These are phyloP conservation scores for Fusarium buharicum DNA, from an alignment of 2,329 filamentous ascomycete species.

Conservation along the genomic window DNA sequence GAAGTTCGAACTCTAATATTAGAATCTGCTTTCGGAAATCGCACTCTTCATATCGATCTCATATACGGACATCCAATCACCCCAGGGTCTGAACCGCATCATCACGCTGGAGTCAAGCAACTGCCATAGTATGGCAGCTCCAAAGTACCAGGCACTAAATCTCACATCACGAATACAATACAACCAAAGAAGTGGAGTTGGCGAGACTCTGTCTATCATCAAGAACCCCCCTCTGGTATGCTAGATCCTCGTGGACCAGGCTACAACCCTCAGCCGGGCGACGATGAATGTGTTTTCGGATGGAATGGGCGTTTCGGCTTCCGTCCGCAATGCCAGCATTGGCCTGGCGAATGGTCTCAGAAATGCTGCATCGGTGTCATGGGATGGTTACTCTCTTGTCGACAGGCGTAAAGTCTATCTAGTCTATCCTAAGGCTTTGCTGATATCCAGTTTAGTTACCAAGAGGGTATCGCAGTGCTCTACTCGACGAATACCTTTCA, in stretches of 20 bases:
- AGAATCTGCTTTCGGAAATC: not conserved
- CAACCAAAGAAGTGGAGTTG: slow-evolving; percentile 40
- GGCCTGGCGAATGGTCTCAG: slow-evolving; percentile 31
- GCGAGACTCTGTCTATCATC: slow-evolving; percentile 44
- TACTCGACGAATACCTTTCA: slow-evolving; percentile 47
- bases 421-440: no score
- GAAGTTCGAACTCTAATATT: not conserved
- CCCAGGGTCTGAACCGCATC: rapidly evolving
- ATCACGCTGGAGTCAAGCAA: not conserved
- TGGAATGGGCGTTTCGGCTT: not conserved
- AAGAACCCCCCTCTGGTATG: slow-evolving; percentile 9
- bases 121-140: slow-evolving; percentile 7
- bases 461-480: slow-evolving; percentile 46
- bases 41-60: not conserved
- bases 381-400: slow-evolving; percentile 48
- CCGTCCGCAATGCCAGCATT: slow-evolving; percentile 29
- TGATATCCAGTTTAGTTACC: slow-evolving; percentile 36
- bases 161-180: no score
- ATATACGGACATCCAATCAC: not conserved
- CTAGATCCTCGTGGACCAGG: not conserved
- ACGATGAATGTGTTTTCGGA: slow-evolving; percentile 24
- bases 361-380: slow-evolving; percentile 44
- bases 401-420: slow-evolving; percentile 40
- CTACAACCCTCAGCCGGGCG: slow-evolving; percentile 10
- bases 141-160: not conserved